Conservation (phyloP, 164 flowering plant genomes). For the Echeveria elegans region DNA sequence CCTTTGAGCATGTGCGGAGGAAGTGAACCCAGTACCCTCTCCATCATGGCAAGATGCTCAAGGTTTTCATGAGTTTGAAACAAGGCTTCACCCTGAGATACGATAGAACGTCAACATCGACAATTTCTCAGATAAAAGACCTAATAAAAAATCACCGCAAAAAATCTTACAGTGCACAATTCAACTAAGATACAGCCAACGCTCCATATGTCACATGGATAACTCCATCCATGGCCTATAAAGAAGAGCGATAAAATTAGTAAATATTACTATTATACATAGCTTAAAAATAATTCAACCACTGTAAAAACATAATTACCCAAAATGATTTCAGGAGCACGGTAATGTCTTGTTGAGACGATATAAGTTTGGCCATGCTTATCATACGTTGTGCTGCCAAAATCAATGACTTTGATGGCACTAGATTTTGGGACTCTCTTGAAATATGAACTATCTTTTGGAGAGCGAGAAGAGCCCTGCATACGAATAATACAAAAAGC, state of each 20-base stretch:
- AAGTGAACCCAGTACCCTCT: constrained; percentile 52
- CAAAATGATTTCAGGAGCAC: constrained; percentile 85
- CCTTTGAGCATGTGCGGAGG: constrained; percentile 60
- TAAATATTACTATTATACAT: neutral
- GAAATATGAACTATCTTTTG: constrained; percentile 37
- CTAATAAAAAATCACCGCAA: neutral
- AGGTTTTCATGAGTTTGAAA: constrained; percentile 73
- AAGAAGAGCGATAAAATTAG: no score
- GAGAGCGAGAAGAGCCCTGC: constrained; percentile 62
- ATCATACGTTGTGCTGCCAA: constrained; percentile 78
- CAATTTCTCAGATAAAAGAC: no score
- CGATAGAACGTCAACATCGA: neutral
- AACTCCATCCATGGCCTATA: constrained; percentile 8
- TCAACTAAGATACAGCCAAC: constrained; percentile 76
- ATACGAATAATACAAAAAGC: constrained; percentile 4
- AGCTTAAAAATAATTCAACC: no score
- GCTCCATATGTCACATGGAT: constrained; percentile 83
- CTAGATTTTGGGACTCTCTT: constrained; percentile 74
- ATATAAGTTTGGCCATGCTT: constrained; percentile 56
- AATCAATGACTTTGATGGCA: constrained; percentile 42
- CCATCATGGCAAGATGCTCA: constrained; percentile 86
- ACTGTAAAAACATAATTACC: constrained; percentile 38
- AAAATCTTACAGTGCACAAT: constrained; percentile 24
- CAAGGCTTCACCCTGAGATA: constrained; percentile 56
- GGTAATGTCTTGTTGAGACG: constrained; percentile 77